Base-by-base conservation (phyloP, 1,284 basidiomycete species). In the Schizophyllum amplum region DNA sequence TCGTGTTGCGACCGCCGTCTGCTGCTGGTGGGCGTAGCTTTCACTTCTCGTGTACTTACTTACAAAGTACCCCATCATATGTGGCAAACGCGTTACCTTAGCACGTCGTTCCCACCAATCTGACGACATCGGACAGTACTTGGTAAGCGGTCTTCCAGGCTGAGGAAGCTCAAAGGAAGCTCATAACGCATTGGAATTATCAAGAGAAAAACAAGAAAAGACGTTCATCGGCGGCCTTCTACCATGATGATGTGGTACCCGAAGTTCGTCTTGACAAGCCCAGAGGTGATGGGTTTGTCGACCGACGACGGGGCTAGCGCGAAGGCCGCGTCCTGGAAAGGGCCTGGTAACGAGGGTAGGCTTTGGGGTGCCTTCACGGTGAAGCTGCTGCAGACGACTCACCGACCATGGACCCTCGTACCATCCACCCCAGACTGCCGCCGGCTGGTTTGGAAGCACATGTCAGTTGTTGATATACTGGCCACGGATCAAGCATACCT, bases 211-310 rank as follows among this genome's bases (percentile, higher is more conserved):
- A n/a, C n/a, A n/a, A 33, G 27, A 5, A 33, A 20, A 54, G 25
- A 47, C 9, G 4, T 24, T 78, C 68, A 90, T 57, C 86, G 81
- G 53, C 89, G 79, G 20, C 87, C 87, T 71, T 92, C 89, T 4
- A 91, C 88, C 86, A 92, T 90, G 68, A 92, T 90, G 64, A 92
- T 84, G 67, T 92, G 90, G 67, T 92, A 92, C n/a, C 90, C 90
- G 66, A 85, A 85, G 59, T 79, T 82, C 2, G 90, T 92, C 71
- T 90, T 92, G 46, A 92, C 84, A 51, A 92, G 78, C 7, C 82
- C 71, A 4, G 88, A 87, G 17, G 82, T 66, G 54, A 80, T 72
- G 2, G 89, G 89, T 61, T 88, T 90, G 69, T 90, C 88, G 59
- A 88, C 82, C 5, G 84, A 81, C 4, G 90, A 92, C 3, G 90